phyloP scores from a whole-genome alignment of 2,329 filamentous ascomycete genomes.

The Xylaria polymorpha region DNA sequence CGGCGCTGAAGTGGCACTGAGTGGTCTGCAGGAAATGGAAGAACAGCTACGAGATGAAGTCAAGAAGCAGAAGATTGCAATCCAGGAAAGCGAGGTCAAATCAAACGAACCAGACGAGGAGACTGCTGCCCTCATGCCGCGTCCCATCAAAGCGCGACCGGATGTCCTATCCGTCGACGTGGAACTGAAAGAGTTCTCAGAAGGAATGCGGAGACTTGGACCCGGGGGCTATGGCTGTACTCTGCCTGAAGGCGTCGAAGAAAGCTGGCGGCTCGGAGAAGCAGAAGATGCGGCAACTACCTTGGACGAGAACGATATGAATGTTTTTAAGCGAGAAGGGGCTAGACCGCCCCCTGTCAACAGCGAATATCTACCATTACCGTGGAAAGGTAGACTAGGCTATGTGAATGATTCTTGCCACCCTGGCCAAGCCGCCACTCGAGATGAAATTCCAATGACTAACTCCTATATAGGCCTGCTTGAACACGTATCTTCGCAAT shows the following conservation, averaged over 20 bases:
- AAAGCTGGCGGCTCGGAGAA: background rate
- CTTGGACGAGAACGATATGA: constrained; percentile 41
- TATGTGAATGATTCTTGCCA: constrained; percentile 70
- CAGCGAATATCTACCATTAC: constrained; percentile 83
- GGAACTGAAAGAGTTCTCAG: background rate
- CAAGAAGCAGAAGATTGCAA: constrained; percentile 60
- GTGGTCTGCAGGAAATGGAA: constrained; percentile 63
- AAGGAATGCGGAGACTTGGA: background rate
- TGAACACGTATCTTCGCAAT: constrained; percentile 89
- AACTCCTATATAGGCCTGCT: constrained; percentile 70
- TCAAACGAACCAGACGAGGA: constrained; percentile 45
- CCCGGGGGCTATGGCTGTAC: background rate
- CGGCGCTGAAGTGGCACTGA: constrained; percentile 55
- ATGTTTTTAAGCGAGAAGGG: constrained; percentile 45
- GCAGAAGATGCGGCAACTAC: constrained; percentile 31
- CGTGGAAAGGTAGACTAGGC: constrained; percentile 89
- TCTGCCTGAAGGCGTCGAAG: background rate
- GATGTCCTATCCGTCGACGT: constrained; percentile 26
- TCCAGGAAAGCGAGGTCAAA: constrained; percentile 53
- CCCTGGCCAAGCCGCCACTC: constrained; percentile 20
- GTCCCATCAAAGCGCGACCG: constrained; percentile 20
- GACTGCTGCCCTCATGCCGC: constrained; percentile 52
- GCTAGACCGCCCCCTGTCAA: constrained; percentile 80
- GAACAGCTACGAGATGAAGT: constrained; percentile 56
- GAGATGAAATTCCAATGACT: constrained; percentile 23